These are phyloP conservation scores for Rhodotorula glutinis DNA, from an alignment of 1,284 basidiomycete genomes.

Conservation along the genomic window DNA sequence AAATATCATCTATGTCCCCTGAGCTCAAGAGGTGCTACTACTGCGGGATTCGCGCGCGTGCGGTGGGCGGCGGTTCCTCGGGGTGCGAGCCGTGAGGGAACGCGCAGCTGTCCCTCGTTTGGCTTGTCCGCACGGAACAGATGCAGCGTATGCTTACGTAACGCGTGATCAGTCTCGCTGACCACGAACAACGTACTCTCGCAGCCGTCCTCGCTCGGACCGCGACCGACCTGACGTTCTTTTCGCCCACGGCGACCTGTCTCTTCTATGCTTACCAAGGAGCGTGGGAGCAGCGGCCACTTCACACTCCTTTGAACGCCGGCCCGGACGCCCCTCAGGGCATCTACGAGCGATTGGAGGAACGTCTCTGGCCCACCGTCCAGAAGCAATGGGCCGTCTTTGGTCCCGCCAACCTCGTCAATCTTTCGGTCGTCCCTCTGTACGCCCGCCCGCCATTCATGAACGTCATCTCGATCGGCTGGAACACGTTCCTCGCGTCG, in stretches of 20 bases:
- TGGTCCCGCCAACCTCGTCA: slow-evolving; percentile 40
- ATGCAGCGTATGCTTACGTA: too few relatives aligned
- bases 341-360: slow-evolving; percentile 27
- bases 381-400: slow-evolving; percentile 39
- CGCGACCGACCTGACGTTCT: slow-evolving; percentile 39
- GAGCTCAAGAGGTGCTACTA: background rate
- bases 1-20: slow-evolving; percentile 13
- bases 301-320: slow-evolving; percentile 13
- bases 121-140: too few relatives aligned
- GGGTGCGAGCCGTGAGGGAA: too few relatives aligned
- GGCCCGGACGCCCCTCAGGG: slow-evolving; percentile 9
- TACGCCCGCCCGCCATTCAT: slow-evolving; percentile 44
- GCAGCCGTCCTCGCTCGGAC: slow-evolving; percentile 40
- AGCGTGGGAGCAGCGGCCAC: slow-evolving; percentile 39
- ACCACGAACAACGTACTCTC: background rate
- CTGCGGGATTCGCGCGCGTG: too few relatives aligned
- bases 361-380: slow-evolving; percentile 29
- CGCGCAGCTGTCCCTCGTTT: too few relatives aligned
- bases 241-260: slow-evolving; percentile 43
- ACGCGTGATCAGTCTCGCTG: too few relatives aligned
- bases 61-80: too few relatives aligned
- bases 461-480: slow-evolving; percentile 37
- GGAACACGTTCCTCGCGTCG: slow-evolving; percentile 10
- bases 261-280: slow-evolving; percentile 43
- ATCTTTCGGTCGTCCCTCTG: slow-evolving; percentile 41